A percentile compares a stretch with the other conserved stretches of the same genome.
These are phyloP conservation scores for Crithidia sp. DNA, from an alignment of 208 protist genomes.

Conservation along the genomic window DNA sequence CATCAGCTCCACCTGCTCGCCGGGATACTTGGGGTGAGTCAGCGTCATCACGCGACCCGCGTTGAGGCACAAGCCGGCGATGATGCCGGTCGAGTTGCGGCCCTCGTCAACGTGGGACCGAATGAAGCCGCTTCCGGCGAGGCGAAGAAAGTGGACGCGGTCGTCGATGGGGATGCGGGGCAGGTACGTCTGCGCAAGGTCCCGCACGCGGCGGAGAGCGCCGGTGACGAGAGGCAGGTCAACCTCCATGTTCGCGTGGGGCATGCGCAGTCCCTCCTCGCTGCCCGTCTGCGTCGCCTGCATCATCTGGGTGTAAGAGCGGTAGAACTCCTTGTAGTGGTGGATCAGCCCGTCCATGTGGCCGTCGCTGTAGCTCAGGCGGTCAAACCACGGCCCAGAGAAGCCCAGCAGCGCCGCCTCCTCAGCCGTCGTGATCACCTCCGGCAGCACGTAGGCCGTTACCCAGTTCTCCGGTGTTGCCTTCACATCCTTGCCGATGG, in stretches of 20 bases:
- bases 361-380: constrained; percentile 70
- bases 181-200: constrained; percentile 55
- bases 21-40: constrained; percentile 70
- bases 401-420: constrained; percentile 67
- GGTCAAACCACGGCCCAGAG: constrained; percentile 73
- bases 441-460: constrained; percentile 76
- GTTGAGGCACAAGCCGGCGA: constrained; percentile 72
- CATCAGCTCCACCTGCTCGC: constrained; percentile 73
- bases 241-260: constrained; percentile 28
- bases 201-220: constrained; percentile 48
- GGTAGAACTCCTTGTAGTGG: constrained; percentile 91
- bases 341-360: constrained; percentile 86
- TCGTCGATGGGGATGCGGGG: constrained; percentile 81
- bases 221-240: constrained; percentile 36
- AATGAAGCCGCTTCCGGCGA: constrained; percentile 84
- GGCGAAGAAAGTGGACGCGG: constrained; percentile 80
- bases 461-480: constrained; percentile 69
- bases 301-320: constrained; percentile 63
- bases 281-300: constrained; percentile 21
- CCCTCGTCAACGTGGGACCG: constrained; percentile 79
- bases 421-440: constrained; percentile 72
- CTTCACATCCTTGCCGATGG: constrained; percentile 73
- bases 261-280: constrained; percentile 23
- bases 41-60: constrained; percentile 83
- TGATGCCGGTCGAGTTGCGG: constrained; percentile 85